These are phyloP conservation scores for Acer saccharum DNA, from an alignment of 345 rosid species.

Conservation along the genomic window DNA sequence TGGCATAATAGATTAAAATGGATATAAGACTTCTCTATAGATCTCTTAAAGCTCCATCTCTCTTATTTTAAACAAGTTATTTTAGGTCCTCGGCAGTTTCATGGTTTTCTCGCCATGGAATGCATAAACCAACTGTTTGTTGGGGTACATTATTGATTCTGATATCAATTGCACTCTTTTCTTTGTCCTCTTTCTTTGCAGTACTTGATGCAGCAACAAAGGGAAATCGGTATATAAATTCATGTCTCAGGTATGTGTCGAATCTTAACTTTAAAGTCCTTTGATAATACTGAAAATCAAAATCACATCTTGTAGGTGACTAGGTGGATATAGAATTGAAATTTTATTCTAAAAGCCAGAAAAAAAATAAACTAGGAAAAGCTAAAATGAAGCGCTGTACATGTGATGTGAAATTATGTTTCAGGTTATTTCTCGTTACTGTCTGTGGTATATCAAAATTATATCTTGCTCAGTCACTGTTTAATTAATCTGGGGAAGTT, in stretches of 20 bases:
- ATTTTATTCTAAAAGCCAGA: background rate
- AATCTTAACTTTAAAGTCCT: background rate
- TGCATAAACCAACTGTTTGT: background rate
- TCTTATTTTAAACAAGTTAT: background rate
- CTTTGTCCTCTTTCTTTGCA: constrained; percentile 25
- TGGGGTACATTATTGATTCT: background rate
- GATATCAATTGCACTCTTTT: background rate
- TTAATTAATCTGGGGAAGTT: background rate
- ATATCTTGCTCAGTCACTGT: background rate
- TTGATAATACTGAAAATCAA: background rate
- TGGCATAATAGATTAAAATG: background rate
- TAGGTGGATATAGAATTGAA: background rate
- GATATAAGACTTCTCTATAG: background rate
- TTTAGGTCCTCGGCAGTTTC: background rate
- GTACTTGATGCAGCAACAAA: constrained; percentile 89
- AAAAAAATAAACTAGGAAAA: background rate
- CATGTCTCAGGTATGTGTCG: constrained; percentile 76
- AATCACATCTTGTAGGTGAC: background rate
- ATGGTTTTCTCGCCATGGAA: background rate
- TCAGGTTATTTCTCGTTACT: background rate
- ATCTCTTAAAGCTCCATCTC: background rate
- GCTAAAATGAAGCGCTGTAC: background rate
- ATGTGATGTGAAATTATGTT: background rate
- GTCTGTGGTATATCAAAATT: background rate
- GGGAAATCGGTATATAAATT: constrained; percentile 90